phyloP scores from a whole-genome alignment of 495 filamentous ascomycete genomes.

The Tuber borchii region DNA sequence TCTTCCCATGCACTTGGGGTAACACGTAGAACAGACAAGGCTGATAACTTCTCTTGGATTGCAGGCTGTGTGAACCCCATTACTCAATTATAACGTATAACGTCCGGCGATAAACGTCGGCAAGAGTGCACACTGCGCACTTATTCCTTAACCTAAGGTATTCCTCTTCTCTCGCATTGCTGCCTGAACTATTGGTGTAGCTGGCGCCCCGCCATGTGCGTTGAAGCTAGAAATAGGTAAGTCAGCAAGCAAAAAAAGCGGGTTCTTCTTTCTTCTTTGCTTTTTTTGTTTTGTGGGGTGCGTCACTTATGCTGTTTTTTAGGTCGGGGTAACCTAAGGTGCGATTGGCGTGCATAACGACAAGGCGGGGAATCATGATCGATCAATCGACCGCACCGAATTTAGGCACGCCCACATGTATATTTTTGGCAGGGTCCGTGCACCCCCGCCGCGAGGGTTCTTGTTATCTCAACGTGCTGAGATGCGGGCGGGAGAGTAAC shows the following conservation, averaged over 20 bases:
- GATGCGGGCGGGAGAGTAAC: too few species aligned
- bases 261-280: not conserved
- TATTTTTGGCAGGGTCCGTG: too few species aligned
- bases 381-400: not conserved
- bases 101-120: not conserved
- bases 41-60: too few species aligned
- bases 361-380: too few species aligned
- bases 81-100: not conserved
- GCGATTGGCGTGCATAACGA: not conserved
- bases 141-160: not conserved
- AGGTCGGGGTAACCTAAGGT: not conserved
- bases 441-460: too few species aligned
- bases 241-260: not conserved
- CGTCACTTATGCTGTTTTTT: not conserved
- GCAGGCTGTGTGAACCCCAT: not conserved
- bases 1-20: too few species aligned
- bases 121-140: not conserved
- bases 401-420: too few species aligned
- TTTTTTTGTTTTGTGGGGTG: not conserved
- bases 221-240: not conserved
- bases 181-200: too few species aligned
- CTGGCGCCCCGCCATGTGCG: not conserved
- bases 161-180: not conserved
- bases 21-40: too few species aligned
- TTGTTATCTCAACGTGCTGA: too few species aligned